Evolutionary conservation across 352 stramenopile species (phyloP).

Genomic region (Globisporangium emineosum): DNA sequence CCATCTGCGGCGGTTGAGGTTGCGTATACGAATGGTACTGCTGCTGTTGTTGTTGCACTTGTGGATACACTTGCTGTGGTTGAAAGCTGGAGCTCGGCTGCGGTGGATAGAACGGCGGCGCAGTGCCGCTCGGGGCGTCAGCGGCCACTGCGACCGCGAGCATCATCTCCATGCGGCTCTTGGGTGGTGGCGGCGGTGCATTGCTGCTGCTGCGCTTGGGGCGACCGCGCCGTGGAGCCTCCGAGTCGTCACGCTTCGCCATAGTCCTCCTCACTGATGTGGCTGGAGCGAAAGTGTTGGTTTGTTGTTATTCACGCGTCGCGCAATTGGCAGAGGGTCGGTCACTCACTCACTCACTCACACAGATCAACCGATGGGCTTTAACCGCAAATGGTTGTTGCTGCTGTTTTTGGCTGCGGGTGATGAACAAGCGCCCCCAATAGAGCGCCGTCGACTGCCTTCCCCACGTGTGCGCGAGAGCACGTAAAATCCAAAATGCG

Average conservation of each 20-base stretch:
- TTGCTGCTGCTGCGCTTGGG: slow-evolving; percentile 24
- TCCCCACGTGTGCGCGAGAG: slow-evolving; percentile 10
- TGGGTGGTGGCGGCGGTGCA: slow-evolving; percentile 16
- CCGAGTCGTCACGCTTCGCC: slow-evolving; percentile 37
- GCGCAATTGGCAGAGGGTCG: neutral
- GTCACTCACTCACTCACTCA: neutral
- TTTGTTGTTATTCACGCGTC: slow-evolving; percentile 10
- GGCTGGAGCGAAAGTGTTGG: neutral
- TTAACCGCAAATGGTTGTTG: neutral
- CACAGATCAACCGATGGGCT: neutral
- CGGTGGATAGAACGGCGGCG: neutral
- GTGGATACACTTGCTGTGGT: neutral
- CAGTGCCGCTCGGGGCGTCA: neutral
- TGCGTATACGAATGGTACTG: slow-evolving; percentile 8
- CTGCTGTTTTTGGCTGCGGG: neutral
- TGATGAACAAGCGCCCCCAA: neutral
- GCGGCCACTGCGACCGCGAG: slow-evolving; percentile 24
- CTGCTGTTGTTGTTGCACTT: slow-evolving; percentile 3
- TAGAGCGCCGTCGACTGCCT: neutral
- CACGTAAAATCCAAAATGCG: slow-evolving; percentile 49
- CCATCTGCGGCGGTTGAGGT: slow-evolving; percentile 8
- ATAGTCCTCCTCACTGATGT: slow-evolving; percentile 14
- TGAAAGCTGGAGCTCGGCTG: slow-evolving; percentile 11
- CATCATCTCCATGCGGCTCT: slow-evolving; percentile 55
- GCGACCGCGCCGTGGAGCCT: slow-evolving; percentile 29